Evolutionary conservation across 495 filamentous ascomycete genomes (phyloP).

Genomic region (Podospora pseudocomata): DNA sequence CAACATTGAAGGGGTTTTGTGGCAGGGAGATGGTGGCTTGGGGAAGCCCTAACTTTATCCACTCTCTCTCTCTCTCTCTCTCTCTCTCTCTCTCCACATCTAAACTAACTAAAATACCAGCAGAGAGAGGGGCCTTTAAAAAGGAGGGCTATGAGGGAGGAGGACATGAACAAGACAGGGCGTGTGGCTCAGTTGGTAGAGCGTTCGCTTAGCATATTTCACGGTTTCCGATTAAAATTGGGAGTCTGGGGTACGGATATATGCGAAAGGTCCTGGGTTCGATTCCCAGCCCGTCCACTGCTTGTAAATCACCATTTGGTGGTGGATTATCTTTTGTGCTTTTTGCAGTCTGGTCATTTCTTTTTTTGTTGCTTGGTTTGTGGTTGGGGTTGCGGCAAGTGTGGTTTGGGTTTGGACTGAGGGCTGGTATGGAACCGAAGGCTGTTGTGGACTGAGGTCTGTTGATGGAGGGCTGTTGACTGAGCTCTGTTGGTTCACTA

Average conservation of each 20-base stretch:
- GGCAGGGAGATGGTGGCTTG: too few relatives aligned
- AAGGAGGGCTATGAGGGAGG: neutral
- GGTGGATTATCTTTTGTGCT: neutral
- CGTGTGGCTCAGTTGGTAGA: conserved; percentile 14
- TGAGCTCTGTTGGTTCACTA: too few relatives aligned
- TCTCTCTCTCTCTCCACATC: too few relatives aligned
- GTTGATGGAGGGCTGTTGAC: too few relatives aligned
- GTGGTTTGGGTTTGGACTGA: too few relatives aligned
- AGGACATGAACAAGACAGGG: neutral
- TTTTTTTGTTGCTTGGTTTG: neutral
- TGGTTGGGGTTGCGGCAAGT: too few relatives aligned
- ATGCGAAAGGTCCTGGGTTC: neutral
- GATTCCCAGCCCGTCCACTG: conserved; percentile 4
- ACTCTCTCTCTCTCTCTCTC: too few relatives aligned
- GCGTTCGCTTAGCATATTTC: conserved; percentile 9
- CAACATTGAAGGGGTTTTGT: too few relatives aligned
- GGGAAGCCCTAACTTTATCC: too few relatives aligned
- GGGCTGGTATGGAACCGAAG: too few relatives aligned
- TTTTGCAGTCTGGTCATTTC: neutral
- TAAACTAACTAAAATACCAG: too few relatives aligned
- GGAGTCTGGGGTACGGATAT: neutral
- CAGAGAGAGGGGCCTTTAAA: neutral
- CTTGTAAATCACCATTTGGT: neutral
- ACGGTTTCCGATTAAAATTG: neutral
- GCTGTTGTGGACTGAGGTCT: too few relatives aligned